phyloP scores from a whole-genome alignment of 768 basidiomycete genomes.

The Termitomyces sp. region DNA sequence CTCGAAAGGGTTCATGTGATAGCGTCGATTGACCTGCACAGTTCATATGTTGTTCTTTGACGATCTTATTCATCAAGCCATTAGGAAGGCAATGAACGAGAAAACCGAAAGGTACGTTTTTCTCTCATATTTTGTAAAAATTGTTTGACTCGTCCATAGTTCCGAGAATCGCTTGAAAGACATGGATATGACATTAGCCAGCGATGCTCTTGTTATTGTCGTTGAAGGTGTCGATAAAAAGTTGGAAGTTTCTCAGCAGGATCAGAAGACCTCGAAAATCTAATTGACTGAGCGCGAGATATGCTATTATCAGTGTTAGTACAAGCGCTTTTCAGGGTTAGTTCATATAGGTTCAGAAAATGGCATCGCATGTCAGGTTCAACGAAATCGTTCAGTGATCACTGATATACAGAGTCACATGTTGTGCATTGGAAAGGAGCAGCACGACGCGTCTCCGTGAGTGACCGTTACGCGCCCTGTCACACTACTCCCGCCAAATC shows the following conservation, averaged over 20 bases:
- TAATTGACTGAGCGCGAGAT: too few relatives aligned
- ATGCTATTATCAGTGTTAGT: too few relatives aligned
- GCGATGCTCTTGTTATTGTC: constrained; percentile 1
- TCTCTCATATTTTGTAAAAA: background rate
- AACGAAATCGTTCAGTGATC: too few relatives aligned
- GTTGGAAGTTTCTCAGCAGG: too few relatives aligned
- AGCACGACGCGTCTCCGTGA: background rate
- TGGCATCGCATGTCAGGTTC: too few relatives aligned
- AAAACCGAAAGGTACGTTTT: constrained; percentile 20
- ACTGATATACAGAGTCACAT: too few relatives aligned
- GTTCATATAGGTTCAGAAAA: too few relatives aligned
- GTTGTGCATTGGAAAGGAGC: background rate
- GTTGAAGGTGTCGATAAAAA: background rate
- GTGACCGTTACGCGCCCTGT: constrained; percentile 11
- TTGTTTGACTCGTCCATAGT: constrained; percentile 31
- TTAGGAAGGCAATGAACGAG: constrained; percentile 76
- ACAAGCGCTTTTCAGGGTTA: too few relatives aligned
- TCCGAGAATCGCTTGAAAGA: constrained; percentile 74
- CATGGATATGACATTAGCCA: constrained; percentile 66
- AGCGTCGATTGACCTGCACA: background rate
- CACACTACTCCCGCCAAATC: constrained; percentile 31
- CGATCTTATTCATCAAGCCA: constrained; percentile 68
- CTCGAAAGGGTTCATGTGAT: too few relatives aligned
- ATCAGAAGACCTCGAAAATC: too few relatives aligned
- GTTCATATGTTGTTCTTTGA: constrained; percentile 62